Evolutionary conservation across 2,329 filamentous ascomycete genomes (phyloP), one percentile per base, ranked within the genome.

Genomic region (Ceratocystis destructans): DNA sequence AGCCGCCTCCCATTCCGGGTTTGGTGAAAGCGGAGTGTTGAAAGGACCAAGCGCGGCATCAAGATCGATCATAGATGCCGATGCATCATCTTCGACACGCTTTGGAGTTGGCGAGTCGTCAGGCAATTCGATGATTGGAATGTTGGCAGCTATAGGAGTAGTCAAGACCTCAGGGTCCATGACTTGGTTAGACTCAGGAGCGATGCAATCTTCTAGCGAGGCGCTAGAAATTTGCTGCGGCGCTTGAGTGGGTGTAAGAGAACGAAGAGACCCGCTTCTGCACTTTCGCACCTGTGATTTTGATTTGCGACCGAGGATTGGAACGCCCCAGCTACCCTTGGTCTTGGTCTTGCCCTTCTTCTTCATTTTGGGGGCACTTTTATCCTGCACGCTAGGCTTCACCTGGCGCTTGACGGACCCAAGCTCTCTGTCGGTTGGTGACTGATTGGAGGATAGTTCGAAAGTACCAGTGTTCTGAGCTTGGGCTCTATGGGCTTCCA

Each of bases 31-130:
- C 31, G 89, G 88, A 0, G 91, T 96, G 71, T 95, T 94, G 75
- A 96, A 96, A 0, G 93, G 91, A 1, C 91, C 92, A 1, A 97
- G 81, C 31, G 93, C 94, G 20, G 92, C 93, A 76, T 99, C 94
- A 53, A 99, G 79, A 74, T 99, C 94, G 69, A 99, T 95, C 74
- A 96, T 87, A 6, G 89, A 87, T 72, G 86, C 89, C 64, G 87
- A 82, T 2, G 83, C 74, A 68, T 95, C 89, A 61, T 86, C 83
- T 7, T 84, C 66, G 10, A 17, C 8, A 3, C 66, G 66, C 33
- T 68, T 66, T 22, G 59, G 53, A 4, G 28, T 57, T 6, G 64
- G 64, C 2, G 61, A 61, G 5, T 68, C 67, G 28, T 68, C 67
- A 22, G 61, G 53, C 5, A 66, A 33, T 20, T 66, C 1, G 74